Evolutionary conservation across 352 stramenopile species (phyloP).

Genomic region (Globisporangium nagaii): DNA sequence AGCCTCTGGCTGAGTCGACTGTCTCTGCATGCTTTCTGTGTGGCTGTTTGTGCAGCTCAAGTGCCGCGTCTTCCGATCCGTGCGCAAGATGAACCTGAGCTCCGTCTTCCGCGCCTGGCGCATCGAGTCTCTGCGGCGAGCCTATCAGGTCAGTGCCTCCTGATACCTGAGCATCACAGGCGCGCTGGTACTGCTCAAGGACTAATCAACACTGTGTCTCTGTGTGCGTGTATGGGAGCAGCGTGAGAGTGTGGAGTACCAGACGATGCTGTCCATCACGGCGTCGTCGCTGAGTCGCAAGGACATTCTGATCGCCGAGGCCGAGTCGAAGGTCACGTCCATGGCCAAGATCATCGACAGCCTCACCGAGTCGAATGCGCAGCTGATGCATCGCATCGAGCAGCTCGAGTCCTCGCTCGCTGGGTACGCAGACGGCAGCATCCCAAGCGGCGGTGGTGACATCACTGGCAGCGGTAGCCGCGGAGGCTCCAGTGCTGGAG

Average conservation of each 20-base stretch:
- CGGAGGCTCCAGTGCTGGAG: neutral
- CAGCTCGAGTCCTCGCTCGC: slow-evolving; percentile 49
- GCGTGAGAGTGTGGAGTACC: slow-evolving; percentile 70
- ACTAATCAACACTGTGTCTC: neutral
- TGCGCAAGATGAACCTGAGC: slow-evolving; percentile 45
- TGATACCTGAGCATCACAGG: too few relatives aligned
- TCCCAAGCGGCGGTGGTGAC: neutral
- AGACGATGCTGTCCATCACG: slow-evolving; percentile 78
- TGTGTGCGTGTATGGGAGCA: neutral
- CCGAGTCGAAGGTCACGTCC: slow-evolving; percentile 56
- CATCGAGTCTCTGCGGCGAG: slow-evolving; percentile 55
- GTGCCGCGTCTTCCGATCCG: slow-evolving; percentile 47
- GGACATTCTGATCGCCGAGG: slow-evolving; percentile 60
- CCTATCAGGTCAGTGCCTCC: slow-evolving; percentile 41
- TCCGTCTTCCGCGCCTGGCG: slow-evolving; percentile 68
- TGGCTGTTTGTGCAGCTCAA: slow-evolving; percentile 34
- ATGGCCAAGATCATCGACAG: slow-evolving; percentile 78
- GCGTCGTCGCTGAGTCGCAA: slow-evolving; percentile 70
- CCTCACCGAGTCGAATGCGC: slow-evolving; percentile 69
- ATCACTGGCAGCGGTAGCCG: neutral
- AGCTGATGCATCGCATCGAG: slow-evolving; percentile 56
- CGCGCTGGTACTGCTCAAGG: too few relatives aligned
- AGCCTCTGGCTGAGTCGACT: neutral
- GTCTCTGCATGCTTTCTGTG: neutral
- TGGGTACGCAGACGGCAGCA: slow-evolving; percentile 4